Percentiles rank a stretch among this genome's conserved stretches.
Conservation (phyloP, 495 filamentous ascomycete species). For the Viridothelium virens region DNA sequence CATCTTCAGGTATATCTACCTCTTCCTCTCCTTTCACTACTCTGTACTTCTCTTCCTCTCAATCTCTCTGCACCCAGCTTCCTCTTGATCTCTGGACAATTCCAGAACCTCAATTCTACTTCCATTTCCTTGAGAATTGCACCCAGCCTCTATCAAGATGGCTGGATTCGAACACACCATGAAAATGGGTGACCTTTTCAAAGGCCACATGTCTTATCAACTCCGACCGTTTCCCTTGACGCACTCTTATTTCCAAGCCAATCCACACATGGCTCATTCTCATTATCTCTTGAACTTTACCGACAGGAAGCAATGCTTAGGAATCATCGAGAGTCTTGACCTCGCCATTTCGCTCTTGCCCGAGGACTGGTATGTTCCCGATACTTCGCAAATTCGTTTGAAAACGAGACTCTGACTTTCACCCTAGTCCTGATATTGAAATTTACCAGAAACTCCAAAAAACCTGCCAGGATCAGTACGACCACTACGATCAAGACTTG, state of each 20-base stretch:
- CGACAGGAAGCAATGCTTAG: neutral
- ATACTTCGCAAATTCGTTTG: neutral
- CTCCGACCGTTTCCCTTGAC: neutral
- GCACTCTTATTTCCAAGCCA: neutral
- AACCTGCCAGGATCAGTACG: neutral
- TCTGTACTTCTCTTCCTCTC: neutral
- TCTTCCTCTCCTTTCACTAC: neutral
- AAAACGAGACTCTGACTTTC: neutral
- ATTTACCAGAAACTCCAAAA: neutral
- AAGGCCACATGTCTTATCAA: neutral
- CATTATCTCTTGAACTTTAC: neutral
- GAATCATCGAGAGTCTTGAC: neutral
- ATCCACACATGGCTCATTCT: neutral
- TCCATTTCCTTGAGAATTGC: neutral
- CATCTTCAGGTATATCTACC: neutral
- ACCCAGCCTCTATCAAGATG: no score
- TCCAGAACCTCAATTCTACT: neutral
- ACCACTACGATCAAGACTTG: neutral
- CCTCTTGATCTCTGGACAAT: neutral
- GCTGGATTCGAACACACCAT: no score
- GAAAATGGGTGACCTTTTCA: neutral
- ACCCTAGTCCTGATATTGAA: neutral
- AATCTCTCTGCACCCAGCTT: neutral
- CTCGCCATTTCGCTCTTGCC: neutral
- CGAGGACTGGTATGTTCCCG: neutral